phyloP scores from a whole-genome alignment of 1,139 yeast species.

The Saccharomyces hybrid region DNA sequence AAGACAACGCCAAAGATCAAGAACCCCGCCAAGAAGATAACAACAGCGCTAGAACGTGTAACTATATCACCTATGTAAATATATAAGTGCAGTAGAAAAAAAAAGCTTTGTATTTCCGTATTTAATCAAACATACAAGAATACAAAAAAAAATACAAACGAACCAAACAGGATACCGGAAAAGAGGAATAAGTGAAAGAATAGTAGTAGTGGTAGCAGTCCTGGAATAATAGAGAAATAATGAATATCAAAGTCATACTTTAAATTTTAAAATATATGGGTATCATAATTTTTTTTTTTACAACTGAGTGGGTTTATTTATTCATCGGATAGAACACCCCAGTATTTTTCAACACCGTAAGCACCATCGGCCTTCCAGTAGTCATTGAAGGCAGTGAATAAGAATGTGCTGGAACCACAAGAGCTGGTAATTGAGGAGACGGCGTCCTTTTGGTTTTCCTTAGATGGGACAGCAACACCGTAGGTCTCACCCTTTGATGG shows the following conservation, averaged over 20 bases:
- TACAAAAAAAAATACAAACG: not conserved
- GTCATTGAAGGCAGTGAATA: slow-evolving; percentile 70
- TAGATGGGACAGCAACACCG: slow-evolving; percentile 67
- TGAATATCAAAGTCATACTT: not conserved
- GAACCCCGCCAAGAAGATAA: slow-evolving; percentile 15
- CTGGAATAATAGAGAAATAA: not conserved
- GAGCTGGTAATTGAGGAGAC: slow-evolving; percentile 46
- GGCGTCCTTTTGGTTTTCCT: slow-evolving; percentile 54
- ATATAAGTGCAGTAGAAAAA: slow-evolving; percentile 1
- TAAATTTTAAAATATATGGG: not conserved
- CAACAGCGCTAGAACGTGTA: not conserved
- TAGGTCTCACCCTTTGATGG: slow-evolving; percentile 61
- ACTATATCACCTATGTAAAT: not conserved
- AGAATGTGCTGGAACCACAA: slow-evolving; percentile 50
- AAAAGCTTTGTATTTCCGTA: not conserved
- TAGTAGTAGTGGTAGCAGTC: not conserved
- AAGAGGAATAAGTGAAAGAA: not conserved
- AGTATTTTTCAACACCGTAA: slow-evolving; percentile 60
- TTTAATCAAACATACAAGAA: not conserved
- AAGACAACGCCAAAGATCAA: slow-evolving; percentile 9
- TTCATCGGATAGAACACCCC: slow-evolving; percentile 46
- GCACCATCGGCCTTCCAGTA: slow-evolving; percentile 70
- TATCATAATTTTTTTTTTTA: not conserved
- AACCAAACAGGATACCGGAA: not conserved
- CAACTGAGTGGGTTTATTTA: slow-evolving; percentile 13